Conservation (phyloP, 495 filamentous ascomycete species). For the Podospora didyma region DNA sequence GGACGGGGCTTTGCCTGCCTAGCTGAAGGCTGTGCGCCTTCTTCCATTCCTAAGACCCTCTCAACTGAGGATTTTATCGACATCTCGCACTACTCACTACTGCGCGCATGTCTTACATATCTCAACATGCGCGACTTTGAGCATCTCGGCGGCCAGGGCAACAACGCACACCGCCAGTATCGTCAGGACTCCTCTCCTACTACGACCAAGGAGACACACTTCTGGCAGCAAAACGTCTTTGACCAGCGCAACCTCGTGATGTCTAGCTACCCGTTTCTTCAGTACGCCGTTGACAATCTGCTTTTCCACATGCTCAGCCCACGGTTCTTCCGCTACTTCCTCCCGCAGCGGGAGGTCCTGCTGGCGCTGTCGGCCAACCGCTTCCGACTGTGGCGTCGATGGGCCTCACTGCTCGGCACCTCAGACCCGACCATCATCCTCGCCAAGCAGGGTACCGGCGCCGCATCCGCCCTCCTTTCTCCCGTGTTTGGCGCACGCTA, state of each 20-base stretch:
- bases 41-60: constrained; percentile 8
- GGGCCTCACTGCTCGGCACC: constrained; percentile 32
- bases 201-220: background rate
- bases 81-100: constrained; percentile 30
- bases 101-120: constrained; percentile 31
- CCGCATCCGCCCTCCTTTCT: constrained; percentile 18
- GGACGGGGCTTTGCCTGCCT: constrained; percentile 32
- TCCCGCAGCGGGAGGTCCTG: constrained; percentile 30
- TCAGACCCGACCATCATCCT: constrained; percentile 23
- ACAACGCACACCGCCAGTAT: background rate
- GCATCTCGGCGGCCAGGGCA: constrained; percentile 18
- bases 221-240: constrained; percentile 11
- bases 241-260: constrained; percentile 27
- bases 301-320: constrained; percentile 33
- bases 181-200: background rate
- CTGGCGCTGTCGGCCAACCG: constrained; percentile 18
- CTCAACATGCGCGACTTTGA: constrained; percentile 37
- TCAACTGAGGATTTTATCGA: constrained; percentile 20
- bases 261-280: constrained; percentile 32
- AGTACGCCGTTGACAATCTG: constrained; percentile 34
- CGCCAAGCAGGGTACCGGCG: constrained; percentile 5
- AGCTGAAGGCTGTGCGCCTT: constrained; percentile 4
- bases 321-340: constrained; percentile 28
- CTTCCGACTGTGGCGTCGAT: constrained; percentile 32
- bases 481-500: constrained; percentile 32